Percentiles rank a stretch among this genome's conserved stretches.
These are phyloP conservation scores for Coemansia erecta DNA, from an alignment of 192 early-diverging fungal species.

Conservation along the genomic window DNA sequence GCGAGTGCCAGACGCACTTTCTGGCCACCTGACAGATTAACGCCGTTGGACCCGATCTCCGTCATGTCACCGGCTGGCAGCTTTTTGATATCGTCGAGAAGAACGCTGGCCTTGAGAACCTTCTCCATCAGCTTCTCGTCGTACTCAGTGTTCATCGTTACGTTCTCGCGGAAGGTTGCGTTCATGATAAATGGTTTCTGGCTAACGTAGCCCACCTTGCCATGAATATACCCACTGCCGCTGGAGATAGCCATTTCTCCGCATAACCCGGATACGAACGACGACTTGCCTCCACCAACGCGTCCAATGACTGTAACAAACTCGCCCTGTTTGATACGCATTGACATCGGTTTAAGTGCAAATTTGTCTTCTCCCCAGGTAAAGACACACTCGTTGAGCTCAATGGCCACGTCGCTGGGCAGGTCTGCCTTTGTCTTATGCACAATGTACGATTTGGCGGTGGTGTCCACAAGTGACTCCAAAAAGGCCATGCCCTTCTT, in stretches of 20 bases:
- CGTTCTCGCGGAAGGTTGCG: slow-evolving; percentile 49
- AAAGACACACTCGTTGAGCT: slow-evolving; percentile 24
- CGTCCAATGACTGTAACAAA: slow-evolving; percentile 81
- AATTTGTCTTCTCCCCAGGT: slow-evolving; percentile 34
- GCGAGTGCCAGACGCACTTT: slow-evolving; percentile 64
- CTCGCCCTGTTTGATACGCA: slow-evolving; percentile 63
- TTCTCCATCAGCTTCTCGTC: slow-evolving; percentile 22
- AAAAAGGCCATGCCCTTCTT: slow-evolving; percentile 3
- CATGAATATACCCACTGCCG: slow-evolving; percentile 67
- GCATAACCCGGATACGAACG: slow-evolving; percentile 64
- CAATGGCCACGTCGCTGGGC: background rate
- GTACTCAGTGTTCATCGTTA: slow-evolving; percentile 38
- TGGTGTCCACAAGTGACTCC: slow-evolving; percentile 4
- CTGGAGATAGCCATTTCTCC: slow-evolving; percentile 77
- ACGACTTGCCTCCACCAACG: slow-evolving; percentile 74
- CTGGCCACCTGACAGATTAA: slow-evolving; percentile 63
- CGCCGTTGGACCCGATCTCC: slow-evolving; percentile 56
- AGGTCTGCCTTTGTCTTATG: background rate
- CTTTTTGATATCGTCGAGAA: slow-evolving; percentile 22
- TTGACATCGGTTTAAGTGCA: slow-evolving; percentile 58
- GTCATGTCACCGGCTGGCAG: slow-evolving; percentile 46
- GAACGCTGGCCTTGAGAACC: slow-evolving; percentile 32
- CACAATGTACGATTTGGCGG: background rate
- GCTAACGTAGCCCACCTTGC: slow-evolving; percentile 50
- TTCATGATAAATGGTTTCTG: slow-evolving; percentile 47